A percentile compares a stretch with the other conserved stretches of the same genome.
Evolutionary conservation across 805 yeast species (phyloP).

Genomic region (Ogataea pilisensis): DNA sequence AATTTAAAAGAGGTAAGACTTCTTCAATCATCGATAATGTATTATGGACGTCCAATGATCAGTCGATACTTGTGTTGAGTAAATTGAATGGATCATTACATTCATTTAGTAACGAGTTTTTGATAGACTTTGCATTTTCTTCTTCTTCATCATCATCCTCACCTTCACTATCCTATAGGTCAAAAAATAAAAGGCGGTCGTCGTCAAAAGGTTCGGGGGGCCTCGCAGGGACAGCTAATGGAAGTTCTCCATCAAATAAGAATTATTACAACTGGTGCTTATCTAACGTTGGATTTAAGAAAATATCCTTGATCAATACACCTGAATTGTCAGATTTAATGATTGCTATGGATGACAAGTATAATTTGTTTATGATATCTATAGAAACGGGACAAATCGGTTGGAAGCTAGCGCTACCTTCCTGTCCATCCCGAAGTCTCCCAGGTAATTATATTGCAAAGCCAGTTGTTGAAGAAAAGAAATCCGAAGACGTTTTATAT

Average conservation of each 20-base stretch:
- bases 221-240: too few species aligned
- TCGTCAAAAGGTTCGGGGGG: too few species aligned
- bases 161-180: too few species aligned
- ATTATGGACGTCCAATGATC: constrained; percentile 47
- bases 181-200: too few species aligned
- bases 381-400: constrained; percentile 14
- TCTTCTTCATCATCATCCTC: neutral
- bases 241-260: neutral
- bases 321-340: constrained; percentile 11
- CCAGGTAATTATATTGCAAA: neutral
- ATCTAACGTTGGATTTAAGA: constrained; percentile 29
- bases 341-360: constrained; percentile 24
- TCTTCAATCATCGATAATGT: constrained; percentile 48
- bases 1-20: constrained; percentile 60
- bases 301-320: constrained; percentile 10
- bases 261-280: constrained; percentile 40
- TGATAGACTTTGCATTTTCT: constrained; percentile 12
- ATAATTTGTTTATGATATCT: constrained; percentile 17
- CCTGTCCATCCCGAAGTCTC: neutral
- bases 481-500: constrained; percentile 4
- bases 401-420: constrained; percentile 17
- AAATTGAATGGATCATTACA: constrained; percentile 56
- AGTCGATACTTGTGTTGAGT: constrained; percentile 48
- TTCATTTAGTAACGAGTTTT: constrained; percentile 47
- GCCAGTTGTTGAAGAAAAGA: neutral